Percentiles rank a stretch among this genome's conserved stretches.
Evolutionary conservation across 2,329 filamentous ascomycete species (phyloP).

Genomic region (Colletotrichum tamarilloi): DNA sequence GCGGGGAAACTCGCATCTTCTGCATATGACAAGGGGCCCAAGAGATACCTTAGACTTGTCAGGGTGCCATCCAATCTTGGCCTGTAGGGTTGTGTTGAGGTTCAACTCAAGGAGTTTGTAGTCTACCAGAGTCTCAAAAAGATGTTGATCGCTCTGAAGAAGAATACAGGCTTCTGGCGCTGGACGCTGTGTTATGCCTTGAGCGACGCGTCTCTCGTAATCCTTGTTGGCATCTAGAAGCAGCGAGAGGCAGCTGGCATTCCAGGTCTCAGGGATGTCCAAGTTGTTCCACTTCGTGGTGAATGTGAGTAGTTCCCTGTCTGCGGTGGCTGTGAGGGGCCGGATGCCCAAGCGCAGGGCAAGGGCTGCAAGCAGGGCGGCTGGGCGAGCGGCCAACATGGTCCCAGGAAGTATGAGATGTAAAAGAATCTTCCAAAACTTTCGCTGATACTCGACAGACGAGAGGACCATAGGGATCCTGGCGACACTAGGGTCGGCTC

Average conservation of each 20-base stretch:
- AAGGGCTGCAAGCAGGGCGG: conserved; percentile 58
- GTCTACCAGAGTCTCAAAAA: conserved; percentile 57
- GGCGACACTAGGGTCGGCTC: conserved; percentile 45
- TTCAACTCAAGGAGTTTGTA: conserved; percentile 60
- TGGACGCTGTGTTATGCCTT: conserved; percentile 36
- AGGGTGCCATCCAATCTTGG: conserved; percentile 57
- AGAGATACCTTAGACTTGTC: conserved; percentile 54
- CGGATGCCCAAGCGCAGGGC: conserved; percentile 59
- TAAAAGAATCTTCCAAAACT: conserved; percentile 61
- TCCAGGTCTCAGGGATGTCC: conserved; percentile 62
- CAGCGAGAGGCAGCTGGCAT: conserved; percentile 54
- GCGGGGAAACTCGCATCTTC: conserved; percentile 54
- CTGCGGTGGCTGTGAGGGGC: conserved; percentile 52
- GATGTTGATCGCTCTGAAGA: conserved; percentile 46
- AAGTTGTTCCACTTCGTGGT: conserved; percentile 58
- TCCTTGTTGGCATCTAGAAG: conserved; percentile 58
- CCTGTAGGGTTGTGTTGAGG: conserved; percentile 55
- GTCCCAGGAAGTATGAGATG: conserved; percentile 61
- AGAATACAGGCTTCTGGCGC: conserved; percentile 43
- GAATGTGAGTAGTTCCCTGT: conserved; percentile 53
- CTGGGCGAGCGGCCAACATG: conserved; percentile 54
- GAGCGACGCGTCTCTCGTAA: conserved; percentile 42
- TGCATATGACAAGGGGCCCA: conserved; percentile 56
- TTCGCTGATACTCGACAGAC: conserved; percentile 44
- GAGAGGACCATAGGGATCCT: conserved; percentile 57